phyloP scores from a whole-genome alignment of 1,284 basidiomycete species.

The Irpex sp. region DNA sequence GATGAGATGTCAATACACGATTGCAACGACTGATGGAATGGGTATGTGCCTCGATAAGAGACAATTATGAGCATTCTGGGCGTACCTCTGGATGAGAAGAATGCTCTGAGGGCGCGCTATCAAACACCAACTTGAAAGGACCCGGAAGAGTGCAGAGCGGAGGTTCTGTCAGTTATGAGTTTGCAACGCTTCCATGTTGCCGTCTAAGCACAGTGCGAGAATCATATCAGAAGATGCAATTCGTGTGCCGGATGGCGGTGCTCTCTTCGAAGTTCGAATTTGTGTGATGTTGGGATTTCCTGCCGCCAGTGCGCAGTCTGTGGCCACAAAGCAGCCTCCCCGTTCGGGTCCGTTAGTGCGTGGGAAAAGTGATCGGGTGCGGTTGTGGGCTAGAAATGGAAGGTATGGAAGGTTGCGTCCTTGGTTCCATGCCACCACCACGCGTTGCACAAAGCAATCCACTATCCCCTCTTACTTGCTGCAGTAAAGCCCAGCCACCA shows the following conservation, averaged over 20 bases:
- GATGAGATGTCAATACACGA: no score
- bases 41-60: background rate
- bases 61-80: background rate
- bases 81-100: background rate
- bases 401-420: background rate
- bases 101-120: background rate
- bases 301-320: background rate
- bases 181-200: background rate
- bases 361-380: background rate
- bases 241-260: background rate
- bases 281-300: background rate
- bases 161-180: background rate
- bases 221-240: background rate
- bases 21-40: background rate
- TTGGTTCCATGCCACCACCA: background rate
- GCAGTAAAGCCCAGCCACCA: background rate
- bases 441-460: background rate
- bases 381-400: background rate
- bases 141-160: background rate
- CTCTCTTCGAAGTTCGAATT: background rate
- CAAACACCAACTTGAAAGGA: background rate
- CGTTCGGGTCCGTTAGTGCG: background rate
- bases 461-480: background rate
- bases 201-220: no score
- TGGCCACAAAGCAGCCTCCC: conserved; percentile 1